A percentile compares a stretch with the other conserved stretches of the same genome.
These are phyloP conservation scores for Nakaseomyces delphensis DNA, from an alignment of 1,139 yeast species.

Conservation along the genomic window DNA sequence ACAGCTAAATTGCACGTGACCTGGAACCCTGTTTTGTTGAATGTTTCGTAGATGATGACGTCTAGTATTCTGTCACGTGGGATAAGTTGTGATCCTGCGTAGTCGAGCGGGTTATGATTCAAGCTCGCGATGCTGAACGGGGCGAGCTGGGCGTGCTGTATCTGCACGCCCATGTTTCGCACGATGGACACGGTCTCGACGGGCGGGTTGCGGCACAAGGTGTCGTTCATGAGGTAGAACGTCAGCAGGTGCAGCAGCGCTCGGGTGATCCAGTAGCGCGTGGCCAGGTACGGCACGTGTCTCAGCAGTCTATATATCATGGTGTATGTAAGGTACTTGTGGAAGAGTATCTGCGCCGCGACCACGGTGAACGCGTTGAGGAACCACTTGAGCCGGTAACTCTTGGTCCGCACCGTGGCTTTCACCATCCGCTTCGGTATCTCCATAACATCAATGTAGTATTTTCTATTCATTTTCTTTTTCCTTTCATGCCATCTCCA, in stretches of 20 bases:
- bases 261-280: background rate
- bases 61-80: conserved; percentile 4
- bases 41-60: conserved; percentile 1
- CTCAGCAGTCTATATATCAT: background rate
- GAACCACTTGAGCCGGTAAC: background rate
- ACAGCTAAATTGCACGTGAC: conserved; percentile 2
- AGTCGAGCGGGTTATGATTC: background rate
- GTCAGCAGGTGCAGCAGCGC: background rate
- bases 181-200: conserved; percentile 1
- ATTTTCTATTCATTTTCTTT: background rate
- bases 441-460: conserved; percentile 1
- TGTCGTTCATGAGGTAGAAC: conserved; percentile 2
- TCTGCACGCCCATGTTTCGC: background rate
- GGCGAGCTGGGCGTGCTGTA: background rate
- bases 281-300: background rate
- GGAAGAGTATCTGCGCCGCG: background rate
- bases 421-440: conserved; percentile 1
- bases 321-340: conserved; percentile 1
- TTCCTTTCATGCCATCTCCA: too few relatives aligned
- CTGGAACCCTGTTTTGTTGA: conserved; percentile 2
- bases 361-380: background rate
- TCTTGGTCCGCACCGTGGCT: conserved; percentile 1
- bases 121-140: conserved; percentile 1
- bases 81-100: background rate
- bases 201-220: background rate